Percentiles rank a stretch among this genome's conserved stretches.
phyloP scores from a whole-genome alignment of 176 grass and related monocot species.

The Leersia perrieri region DNA sequence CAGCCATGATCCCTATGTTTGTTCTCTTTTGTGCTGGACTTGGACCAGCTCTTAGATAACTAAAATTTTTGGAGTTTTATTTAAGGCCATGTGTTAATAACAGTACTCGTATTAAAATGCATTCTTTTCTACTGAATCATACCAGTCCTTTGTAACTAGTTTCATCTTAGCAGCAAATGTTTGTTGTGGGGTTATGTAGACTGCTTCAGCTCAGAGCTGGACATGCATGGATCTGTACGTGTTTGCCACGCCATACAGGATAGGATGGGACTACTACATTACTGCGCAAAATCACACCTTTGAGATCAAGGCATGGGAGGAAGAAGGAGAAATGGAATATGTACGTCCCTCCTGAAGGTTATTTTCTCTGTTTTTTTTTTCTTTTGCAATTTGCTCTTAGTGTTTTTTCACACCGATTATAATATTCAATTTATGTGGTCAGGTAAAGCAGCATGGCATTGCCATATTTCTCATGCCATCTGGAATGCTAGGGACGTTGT shows the following conservation, averaged over 20 bases:
- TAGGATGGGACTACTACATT: slow-evolving; percentile 93
- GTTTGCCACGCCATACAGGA: slow-evolving; percentile 87
- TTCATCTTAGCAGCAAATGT: background rate
- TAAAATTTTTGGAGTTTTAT: background rate
- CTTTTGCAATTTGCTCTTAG: background rate
- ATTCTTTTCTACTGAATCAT: background rate
- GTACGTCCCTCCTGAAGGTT: slow-evolving; percentile 48
- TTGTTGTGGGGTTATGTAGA: slow-evolving; percentile 48
- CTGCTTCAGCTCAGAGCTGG: slow-evolving; percentile 77
- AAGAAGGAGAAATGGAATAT: slow-evolving; percentile 89
- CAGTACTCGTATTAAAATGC: background rate
- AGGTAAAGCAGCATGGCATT: slow-evolving; percentile 96
- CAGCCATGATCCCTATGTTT: background rate
- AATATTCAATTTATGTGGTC: background rate
- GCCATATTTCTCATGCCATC: slow-evolving; percentile 95
- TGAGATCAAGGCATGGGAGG: slow-evolving; percentile 87
- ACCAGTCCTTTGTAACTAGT: background rate
- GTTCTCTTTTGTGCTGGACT: background rate
- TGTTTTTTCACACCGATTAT: slow-evolving; percentile 8
- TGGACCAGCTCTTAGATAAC: background rate
- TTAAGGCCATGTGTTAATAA: background rate
- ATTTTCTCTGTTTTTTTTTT: background rate
- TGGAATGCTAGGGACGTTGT: slow-evolving; percentile 87
- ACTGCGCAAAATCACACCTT: slow-evolving; percentile 62
- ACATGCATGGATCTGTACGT: slow-evolving; percentile 98